phyloP scores from a whole-genome alignment of 2,329 filamentous ascomycete genomes.

The Ilyonectria mors-panacis region DNA sequence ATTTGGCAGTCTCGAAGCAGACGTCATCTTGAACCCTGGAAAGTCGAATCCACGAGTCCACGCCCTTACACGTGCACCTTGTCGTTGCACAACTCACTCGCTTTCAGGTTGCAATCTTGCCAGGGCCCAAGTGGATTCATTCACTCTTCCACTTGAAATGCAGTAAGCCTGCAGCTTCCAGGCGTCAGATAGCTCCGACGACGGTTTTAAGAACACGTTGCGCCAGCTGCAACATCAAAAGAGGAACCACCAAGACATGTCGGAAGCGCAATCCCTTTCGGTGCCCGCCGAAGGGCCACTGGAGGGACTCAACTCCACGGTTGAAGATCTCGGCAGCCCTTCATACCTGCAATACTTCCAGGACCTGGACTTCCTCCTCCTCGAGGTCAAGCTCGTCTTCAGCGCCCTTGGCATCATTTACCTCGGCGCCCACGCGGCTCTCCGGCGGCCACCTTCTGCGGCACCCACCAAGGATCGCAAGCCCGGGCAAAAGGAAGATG shows the following conservation, averaged over 20 bases:
- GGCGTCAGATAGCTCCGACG: neutral
- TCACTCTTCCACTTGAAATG: constrained; percentile 8
- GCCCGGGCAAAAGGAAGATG: constrained; percentile 59
- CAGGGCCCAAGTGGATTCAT: neutral
- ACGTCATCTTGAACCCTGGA: constrained; percentile 27
- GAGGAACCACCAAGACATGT: constrained; percentile 36
- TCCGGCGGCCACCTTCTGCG: constrained; percentile 87
- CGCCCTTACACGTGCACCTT: neutral
- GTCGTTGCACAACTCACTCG: constrained; percentile 2
- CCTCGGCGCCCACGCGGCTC: constrained; percentile 85
- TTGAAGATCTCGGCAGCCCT: constrained; percentile 39
- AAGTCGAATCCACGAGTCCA: neutral
- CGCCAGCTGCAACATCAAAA: constrained; percentile 12
- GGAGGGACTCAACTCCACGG: constrained; percentile 51
- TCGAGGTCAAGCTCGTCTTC: constrained; percentile 66
- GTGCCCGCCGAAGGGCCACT: constrained; percentile 38
- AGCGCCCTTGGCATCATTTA: constrained; percentile 88
- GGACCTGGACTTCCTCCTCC: constrained; percentile 59
- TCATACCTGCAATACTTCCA: constrained; percentile 50
- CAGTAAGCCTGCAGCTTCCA: constrained; percentile 2
- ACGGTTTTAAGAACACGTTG: constrained; percentile 43
- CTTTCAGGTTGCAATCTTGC: neutral
- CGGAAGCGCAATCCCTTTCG: constrained; percentile 42
- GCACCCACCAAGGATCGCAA: constrained; percentile 68
- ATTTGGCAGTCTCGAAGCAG: constrained; percentile 9